These are phyloP conservation scores for Psilocybe sp. DNA, from an alignment of 768 basidiomycete species.

Conservation along the genomic window DNA sequence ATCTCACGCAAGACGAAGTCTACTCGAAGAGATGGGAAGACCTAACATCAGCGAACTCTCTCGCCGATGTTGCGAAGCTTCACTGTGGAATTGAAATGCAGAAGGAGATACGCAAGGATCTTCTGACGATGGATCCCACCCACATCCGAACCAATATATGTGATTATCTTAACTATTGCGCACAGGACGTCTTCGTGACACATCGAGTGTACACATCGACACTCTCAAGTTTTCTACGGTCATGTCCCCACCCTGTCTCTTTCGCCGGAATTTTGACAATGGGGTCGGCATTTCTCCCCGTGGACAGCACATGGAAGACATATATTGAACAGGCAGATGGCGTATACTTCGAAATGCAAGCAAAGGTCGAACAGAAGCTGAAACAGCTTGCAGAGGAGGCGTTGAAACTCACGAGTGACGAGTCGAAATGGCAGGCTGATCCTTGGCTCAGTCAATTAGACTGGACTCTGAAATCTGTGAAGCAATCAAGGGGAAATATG, in stretches of 20 bases:
- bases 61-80: constrained; percentile 87
- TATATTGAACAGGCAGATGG: constrained; percentile 79
- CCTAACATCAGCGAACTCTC: constrained; percentile 86
- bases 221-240: constrained; percentile 75
- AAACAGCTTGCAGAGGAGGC: constrained; percentile 72
- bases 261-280: constrained; percentile 90
- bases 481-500: constrained; percentile 62
- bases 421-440: constrained; percentile 62
- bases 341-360: constrained; percentile 70
- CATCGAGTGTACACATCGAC: constrained; percentile 75
- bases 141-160: constrained; percentile 63
- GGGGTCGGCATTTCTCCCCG: constrained; percentile 89
- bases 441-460: constrained; percentile 90
- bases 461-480: constrained; percentile 86
- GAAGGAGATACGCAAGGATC: constrained; percentile 75
- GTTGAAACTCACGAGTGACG: constrained; percentile 43
- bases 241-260: constrained; percentile 89
- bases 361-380: constrained; percentile 68
- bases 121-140: constrained; percentile 66
- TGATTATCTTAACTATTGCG: constrained; percentile 83
- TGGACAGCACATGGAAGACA: constrained; percentile 85
- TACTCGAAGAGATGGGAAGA: constrained; percentile 83
- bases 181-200: constrained; percentile 80
- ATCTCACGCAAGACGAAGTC: constrained; percentile 34
- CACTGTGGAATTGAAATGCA: constrained; percentile 82